phyloP scores from a whole-genome alignment of 2,329 filamentous ascomycete species.

The Apiospora saccharicola region DNA sequence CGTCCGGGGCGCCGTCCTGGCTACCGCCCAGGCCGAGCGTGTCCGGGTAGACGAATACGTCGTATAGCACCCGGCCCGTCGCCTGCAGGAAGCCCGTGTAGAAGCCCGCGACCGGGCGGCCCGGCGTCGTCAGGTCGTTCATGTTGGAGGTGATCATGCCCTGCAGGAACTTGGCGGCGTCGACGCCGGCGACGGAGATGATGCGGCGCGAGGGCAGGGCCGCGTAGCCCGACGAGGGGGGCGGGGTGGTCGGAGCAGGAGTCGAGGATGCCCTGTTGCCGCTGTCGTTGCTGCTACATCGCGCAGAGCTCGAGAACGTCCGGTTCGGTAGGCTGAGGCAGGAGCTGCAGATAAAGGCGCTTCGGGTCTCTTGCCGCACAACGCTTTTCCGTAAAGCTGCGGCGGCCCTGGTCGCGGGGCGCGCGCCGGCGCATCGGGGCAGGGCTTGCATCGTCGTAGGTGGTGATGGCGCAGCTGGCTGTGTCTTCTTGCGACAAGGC shows the following conservation, averaged over 20 bases:
- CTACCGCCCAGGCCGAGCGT: slow-evolving; percentile 37
- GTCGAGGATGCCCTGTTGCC: not conserved
- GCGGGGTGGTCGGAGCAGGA: slow-evolving; percentile 43
- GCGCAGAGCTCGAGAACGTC: not conserved
- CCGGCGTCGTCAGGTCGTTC: slow-evolving; percentile 48
- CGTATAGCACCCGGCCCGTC: slow-evolving; percentile 82
- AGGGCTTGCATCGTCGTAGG: slow-evolving; percentile 14
- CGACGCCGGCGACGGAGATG: slow-evolving; percentile 79
- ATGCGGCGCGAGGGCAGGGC: slow-evolving; percentile 77
- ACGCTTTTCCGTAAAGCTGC: not conserved
- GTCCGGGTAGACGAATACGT: slow-evolving; percentile 86
- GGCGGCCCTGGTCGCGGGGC: not conserved
- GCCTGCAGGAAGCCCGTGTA: slow-evolving; percentile 90
- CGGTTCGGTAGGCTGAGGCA: not conserved
- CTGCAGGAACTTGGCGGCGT: slow-evolving; percentile 86
- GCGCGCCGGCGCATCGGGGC: slow-evolving; percentile 19
- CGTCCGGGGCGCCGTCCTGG: slow-evolving; percentile 33
- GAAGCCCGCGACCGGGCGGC: slow-evolving; percentile 56
- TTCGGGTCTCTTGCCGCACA: not conserved
- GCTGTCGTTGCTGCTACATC: not conserved
- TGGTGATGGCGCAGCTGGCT: not conserved
- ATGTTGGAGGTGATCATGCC: slow-evolving; percentile 83
- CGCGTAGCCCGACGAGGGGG: slow-evolving; percentile 57
- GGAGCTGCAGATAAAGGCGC: not conserved
- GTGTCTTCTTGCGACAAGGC: not conserved